Evolutionary conservation across 495 filamentous ascomycete genomes (phyloP), one percentile per base, ranked within the genome.

Genomic region (Penicillium ucsense): DNA sequence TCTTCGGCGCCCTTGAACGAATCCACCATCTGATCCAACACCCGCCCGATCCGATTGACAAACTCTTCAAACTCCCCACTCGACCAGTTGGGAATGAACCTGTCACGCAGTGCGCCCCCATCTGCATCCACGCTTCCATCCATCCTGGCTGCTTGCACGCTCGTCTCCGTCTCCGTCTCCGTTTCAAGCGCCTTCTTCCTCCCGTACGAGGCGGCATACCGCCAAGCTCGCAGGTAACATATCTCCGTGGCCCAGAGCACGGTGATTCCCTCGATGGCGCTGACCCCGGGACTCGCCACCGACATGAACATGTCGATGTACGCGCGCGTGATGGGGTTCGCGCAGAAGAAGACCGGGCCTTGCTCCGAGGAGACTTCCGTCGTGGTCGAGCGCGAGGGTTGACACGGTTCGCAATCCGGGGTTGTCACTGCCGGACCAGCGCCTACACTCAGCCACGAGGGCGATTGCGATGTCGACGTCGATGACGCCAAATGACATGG

Each of bases 161-260:
- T 20, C 20, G 20, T 20, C 20, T 1, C 20, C 20, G n/a, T n/a
- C n/a, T 48, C 41, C 33, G 45, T 45, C 11, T 35, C 28, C 33
- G 43, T 38, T 9, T 48, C 48, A 8, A 51, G 38, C 7, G 6
- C 39, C 33, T 49, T 51, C 39, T 34, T 44, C 32, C 47, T 45
- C 57, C 71, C 48, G 50, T 67, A 57, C 5, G 50, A 54, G 34
- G 70, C 69, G 28, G 79, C 79, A 64, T 73, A 80, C 44, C 65
- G 64, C 81, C 81, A 85, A 9, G 79, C 69, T 37, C 70, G 66
- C 4, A 84, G 47, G 59, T 84, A 84, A 49, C 71, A 75, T 3
- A 71, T 74, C 68, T 90, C 86, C 8, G 82, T 88, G 29, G 82
- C 80, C 82, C 84, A 90, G 12, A 88, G 72, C 20, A 85, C 76